Evolutionary conservation across 148 eudicot species (phyloP), one percentile per base, ranked within the genome.

Genomic region (Tetragonia tetragonoides): DNA sequence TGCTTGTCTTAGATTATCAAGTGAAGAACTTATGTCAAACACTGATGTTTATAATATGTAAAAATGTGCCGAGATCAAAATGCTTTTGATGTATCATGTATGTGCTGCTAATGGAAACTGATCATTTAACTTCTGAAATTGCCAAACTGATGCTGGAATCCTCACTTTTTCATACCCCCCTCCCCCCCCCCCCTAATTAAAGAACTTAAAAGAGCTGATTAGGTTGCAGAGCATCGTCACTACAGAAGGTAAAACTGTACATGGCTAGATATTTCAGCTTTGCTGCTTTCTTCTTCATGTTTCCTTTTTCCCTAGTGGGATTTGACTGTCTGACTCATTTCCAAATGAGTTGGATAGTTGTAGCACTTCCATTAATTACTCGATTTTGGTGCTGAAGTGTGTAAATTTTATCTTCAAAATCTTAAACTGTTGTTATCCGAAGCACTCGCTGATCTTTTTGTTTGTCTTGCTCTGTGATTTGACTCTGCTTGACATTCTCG

Each of bases 1-100:
- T 72, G 15, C 66, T 79, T 73, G 46, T 73, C 72, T 51, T 53
- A 56, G 77, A 42, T 73, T 39, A 28, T 72, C 9, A 61, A 75
- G 79, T 68, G 70, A 64, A 68, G 9, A 51, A 14, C 28, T 51
- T 62, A 59, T 12, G 59, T 77, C 71, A 68, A 59, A 65, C 39
- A 46, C 41, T 47, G 24, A 72, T 77, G 76, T 73, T 77, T 59
- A 34, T 73, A n/a, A 73, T 46, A 44, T 57, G 74, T 63, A 18
- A 41, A 75, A 77, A 20, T 59, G 11, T 46, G 47, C 14, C 72
- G 16, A 66, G 34, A 73, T 59, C 17, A 57, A 57, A 44, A 38
- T 39, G 46, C 40, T 7, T 76, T 6, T 68, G 3, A 37, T 59
- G 11, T 3, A 72, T 68, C 1, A 37, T 59, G 11, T 3, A 72